Evolutionary conservation across 805 yeast species (phyloP), one percentile per base, ranked within the genome.

Genomic region (Millerozyma acaciae): DNA sequence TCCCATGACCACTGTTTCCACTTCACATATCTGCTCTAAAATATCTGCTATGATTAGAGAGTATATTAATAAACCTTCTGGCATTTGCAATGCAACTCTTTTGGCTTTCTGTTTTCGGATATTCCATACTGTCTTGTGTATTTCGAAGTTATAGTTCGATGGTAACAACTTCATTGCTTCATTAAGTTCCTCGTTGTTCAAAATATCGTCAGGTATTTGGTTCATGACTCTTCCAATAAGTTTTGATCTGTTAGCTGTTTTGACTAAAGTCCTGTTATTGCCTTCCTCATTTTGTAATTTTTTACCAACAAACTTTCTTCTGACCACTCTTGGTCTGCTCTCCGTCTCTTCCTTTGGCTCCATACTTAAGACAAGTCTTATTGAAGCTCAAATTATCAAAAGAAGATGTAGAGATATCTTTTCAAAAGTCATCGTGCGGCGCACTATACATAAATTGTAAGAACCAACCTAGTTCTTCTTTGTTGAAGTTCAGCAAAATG

Each of bases 111-210:
- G 67, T 51, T 86, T 86, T 27, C 75, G 70, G 23, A 93, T 82
- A 51, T 90, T 90, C 95, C 96, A 90, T 3, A 93, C 80, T 0
- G 97, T 89, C 54, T 93, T 93, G 57, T 88, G 97, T 37, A 93
- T 80, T 57, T 93, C 98, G 60, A 93, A 93, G 61, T 89, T 90
- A 60, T 93, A 93, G 56, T 93, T 93, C 1, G 85, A 72, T 2
- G 98, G 98, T 4, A 93, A 64, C 4, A 90, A 64, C 40, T 73
- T 73, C 19, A 88, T 79, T 1, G 97, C 95, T 28, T 78, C 82
- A 47, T 86, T 86, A n/a, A 93, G 65, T 16, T 84, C 96, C 37
- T 70, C 64, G 55, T 93, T 93, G 14, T 84, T 63, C 14, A 87
- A 55, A 13, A 93, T 89, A 3, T 87, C 96, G 8, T 73, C 76